Base-by-base conservation (phyloP, 1,284 basidiomycete genomes). In the Bondarzewia mesenterica region DNA sequence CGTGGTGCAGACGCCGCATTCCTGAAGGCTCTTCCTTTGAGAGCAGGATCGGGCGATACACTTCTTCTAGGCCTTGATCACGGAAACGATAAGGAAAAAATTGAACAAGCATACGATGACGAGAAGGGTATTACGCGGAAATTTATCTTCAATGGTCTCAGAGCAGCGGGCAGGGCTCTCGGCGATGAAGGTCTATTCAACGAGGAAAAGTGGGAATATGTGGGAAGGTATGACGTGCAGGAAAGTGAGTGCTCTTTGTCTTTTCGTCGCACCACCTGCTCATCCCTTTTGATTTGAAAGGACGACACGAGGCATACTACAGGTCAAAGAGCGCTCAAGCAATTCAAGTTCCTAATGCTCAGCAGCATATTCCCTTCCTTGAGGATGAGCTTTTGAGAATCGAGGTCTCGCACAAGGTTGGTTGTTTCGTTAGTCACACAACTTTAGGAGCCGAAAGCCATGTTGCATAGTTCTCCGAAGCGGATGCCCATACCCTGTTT, bases 61-160 rank as follows among this genome's bases (percentile, higher is more conserved):
- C 67, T 89, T 7, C 65, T 89, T 3, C 65, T 98, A 20, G 93
- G 93, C 4, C 71, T 98, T 43, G 95, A 99, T 63, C 89, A 85
- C 59, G 75, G 89, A 66, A 87, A 89, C 57, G 74, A 77, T 46
- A 74, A 76, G 42, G 64, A 69, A 16, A 66, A 77, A 50, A 83
- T 95, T 44, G 86, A 91, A 58, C 63, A 69, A 22, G 92, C 92
- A 0, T 96, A 96, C 67, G 86, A 94, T 59, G 93, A 95, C 58
- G 70, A 75, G 1, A 71, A 77, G 51, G 92, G 91, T 5, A 72
- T 85, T 53, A 98, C 94, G 0, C 72, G 70, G 53, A 70, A 73
- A 15, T 99, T 98, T 63, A 93, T 96, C 55, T 83, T 96, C 75
- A 94, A 99, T 60, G 94, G 91, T 0, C 73, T 98, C 53, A 77